Percentiles rank a stretch among this genome's conserved stretches.
phyloP scores from a whole-genome alignment of 176 grass and related monocot species.

The Pharus latifolius region DNA sequence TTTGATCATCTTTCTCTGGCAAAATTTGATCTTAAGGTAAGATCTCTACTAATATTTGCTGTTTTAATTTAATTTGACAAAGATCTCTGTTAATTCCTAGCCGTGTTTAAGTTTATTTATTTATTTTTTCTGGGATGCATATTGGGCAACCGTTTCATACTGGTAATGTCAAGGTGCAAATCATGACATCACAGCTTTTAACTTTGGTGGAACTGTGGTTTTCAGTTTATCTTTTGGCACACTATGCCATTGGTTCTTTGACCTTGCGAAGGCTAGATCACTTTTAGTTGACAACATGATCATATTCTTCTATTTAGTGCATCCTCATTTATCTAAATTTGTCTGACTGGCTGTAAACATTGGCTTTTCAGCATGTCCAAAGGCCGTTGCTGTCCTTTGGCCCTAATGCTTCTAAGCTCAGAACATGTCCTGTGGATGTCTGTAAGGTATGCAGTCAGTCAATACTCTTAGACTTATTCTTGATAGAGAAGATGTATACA shows the following conservation, averaged over 20 bases:
- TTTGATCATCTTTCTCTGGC: conserved; percentile 75
- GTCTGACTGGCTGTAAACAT: conserved; percentile 19
- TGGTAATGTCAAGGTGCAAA: neutral
- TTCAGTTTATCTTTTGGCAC: neutral
- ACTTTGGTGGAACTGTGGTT: neutral
- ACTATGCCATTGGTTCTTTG: neutral
- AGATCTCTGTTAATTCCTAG: neutral
- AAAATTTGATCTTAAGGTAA: conserved; percentile 90
- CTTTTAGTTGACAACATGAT: neutral
- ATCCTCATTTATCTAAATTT: neutral
- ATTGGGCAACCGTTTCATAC: neutral
- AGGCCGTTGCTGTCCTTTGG: conserved; percentile 80
- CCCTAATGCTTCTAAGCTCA: conserved; percentile 76
- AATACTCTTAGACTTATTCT: neutral
- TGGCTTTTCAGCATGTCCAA: conserved; percentile 70
- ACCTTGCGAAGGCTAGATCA: conserved; percentile 2
- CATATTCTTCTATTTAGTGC: neutral
- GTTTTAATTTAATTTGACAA: neutral
- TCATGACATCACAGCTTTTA: neutral
- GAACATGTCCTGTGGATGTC: conserved; percentile 79
- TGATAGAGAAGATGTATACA: neutral
- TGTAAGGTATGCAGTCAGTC: conserved; percentile 55
- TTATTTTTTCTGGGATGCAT: neutral
- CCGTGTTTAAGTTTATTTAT: neutral
- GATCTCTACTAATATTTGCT: conserved; percentile 3